Evolutionary conservation across 805 yeast species (phyloP).

Genomic region (Starmera caribaea): DNA sequence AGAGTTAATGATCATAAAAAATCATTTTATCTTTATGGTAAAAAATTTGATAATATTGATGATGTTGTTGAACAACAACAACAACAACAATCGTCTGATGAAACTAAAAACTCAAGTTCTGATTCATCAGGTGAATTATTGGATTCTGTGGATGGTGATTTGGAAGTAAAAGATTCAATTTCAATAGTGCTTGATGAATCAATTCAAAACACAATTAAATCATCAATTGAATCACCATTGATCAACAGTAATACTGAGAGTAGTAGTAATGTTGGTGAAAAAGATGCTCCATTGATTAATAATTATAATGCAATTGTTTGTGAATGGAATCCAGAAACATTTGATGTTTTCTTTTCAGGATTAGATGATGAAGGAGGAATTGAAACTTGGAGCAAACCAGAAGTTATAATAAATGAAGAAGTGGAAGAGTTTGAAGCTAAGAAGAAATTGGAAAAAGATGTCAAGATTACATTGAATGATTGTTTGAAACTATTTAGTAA

Average conservation of each 20-base stretch:
- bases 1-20: conserved; percentile 19
- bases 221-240: not conserved
- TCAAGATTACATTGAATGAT: conserved; percentile 52
- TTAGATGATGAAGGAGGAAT: conserved; percentile 35
- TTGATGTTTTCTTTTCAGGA: conserved; percentile 44
- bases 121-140: not conserved
- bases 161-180: not conserved
- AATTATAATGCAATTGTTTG: conserved; percentile 41
- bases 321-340: conserved; percentile 49
- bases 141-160: not conserved
- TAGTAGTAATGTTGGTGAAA: not conserved
- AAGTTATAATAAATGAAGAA: conserved; percentile 41
- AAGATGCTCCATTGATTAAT: conserved; percentile 12
- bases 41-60: conserved; percentile 5
- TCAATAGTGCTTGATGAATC: not conserved
- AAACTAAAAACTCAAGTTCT: not conserved
- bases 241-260: not conserved
- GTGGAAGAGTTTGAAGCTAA: conserved; percentile 35
- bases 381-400: conserved; percentile 49
- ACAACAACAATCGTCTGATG: not conserved
- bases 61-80: not conserved
- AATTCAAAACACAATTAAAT: not conserved
- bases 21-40: conserved; percentile 21
- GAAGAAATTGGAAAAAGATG: conserved; percentile 20
- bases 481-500: conserved; percentile 68